phyloP scores from a whole-genome alignment of 805 yeast genomes.

The Candida awuae region DNA sequence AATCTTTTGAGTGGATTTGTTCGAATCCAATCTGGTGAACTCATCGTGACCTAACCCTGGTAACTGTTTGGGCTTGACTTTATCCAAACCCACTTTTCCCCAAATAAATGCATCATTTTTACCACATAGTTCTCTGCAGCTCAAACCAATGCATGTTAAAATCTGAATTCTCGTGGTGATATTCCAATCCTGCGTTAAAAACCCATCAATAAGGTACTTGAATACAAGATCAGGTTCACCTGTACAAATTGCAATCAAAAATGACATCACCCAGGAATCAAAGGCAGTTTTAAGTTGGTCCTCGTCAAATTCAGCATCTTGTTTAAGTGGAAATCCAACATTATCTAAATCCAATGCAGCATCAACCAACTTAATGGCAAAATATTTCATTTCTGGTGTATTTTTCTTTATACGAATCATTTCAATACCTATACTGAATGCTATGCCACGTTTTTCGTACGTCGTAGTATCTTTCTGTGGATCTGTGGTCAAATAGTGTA shows the following conservation, averaged over 20 bases:
- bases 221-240: constrained; percentile 38
- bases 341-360: constrained; percentile 48
- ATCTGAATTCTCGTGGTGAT: constrained; percentile 68
- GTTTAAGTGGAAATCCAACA: constrained; percentile 12
- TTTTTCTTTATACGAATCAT: constrained; percentile 61
- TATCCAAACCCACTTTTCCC: constrained; percentile 28
- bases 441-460: constrained; percentile 41
- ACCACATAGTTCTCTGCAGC: constrained; percentile 64
- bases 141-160: constrained; percentile 58
- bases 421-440: constrained; percentile 45
- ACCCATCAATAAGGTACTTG: constrained; percentile 35
- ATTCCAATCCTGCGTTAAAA: constrained; percentile 70
- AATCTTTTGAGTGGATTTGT: constrained; percentile 24
- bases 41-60: constrained; percentile 41
- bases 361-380: constrained; percentile 46
- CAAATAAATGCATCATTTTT: constrained; percentile 41
- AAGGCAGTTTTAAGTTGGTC: constrained; percentile 44
- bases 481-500: constrained; percentile 45
- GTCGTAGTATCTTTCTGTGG: constrained; percentile 36
- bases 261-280: constrained; percentile 55
- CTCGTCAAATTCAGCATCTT: neutral
- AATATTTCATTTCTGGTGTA: constrained; percentile 53
- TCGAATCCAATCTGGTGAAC: constrained; percentile 26
- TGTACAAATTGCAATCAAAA: constrained; percentile 57
- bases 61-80: constrained; percentile 28